Base-by-base conservation (phyloP, 495 filamentous ascomycete species). In the Podospora pseudocomata region DNA sequence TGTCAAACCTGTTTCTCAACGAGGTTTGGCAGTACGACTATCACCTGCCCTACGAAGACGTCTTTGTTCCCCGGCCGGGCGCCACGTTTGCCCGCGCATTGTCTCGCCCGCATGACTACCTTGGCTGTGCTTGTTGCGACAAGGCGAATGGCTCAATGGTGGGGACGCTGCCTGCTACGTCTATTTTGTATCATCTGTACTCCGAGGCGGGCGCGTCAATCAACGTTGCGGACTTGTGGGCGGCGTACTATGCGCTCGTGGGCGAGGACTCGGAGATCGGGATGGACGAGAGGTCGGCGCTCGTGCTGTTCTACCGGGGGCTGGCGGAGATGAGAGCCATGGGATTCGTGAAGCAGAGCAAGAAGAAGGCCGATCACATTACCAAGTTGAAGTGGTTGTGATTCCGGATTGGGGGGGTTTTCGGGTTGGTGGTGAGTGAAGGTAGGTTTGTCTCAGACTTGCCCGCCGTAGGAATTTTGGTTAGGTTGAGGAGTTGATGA, bases 341-440 rank as follows among this genome's bases (percentile, higher is more conserved):
- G 80, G 94, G 94, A 20, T 88, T 97, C 82, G 83, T 97, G 39
- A 97, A 95, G 80, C 84, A 84, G 69, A 98, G 89, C 72, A 91
- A 89, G 78, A 97, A 93, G 84, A 96, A 95, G 84, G 85, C 87
- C 15, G 95, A 97, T 76, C 94, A 97, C 79, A 79, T 97, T 70
- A 89, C 92, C 19, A 98, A 97, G 79, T 79, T 92, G 65, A 81
- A 81, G 57, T 84, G 82, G 81, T 64, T 80, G 19, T 80, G 62
- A 70, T 11, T 49, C 27, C 54, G 70, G 70, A 62, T 65, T 63
- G 28, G 64, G 65, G 61, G 15, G 65, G 61, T 20, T 23, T 23
- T 44, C 39, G 23, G 23, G 19, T 30, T 44, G 44, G 44, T 26
- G 26, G 30, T 19, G 11, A 6, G 63, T 20, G 30, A 64, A 16